Percentiles rank a stretch among this genome's conserved stretches.
These are phyloP conservation scores for Clarireedia monteithiana DNA, from an alignment of 2,329 filamentous ascomycete genomes.

Conservation along the genomic window DNA sequence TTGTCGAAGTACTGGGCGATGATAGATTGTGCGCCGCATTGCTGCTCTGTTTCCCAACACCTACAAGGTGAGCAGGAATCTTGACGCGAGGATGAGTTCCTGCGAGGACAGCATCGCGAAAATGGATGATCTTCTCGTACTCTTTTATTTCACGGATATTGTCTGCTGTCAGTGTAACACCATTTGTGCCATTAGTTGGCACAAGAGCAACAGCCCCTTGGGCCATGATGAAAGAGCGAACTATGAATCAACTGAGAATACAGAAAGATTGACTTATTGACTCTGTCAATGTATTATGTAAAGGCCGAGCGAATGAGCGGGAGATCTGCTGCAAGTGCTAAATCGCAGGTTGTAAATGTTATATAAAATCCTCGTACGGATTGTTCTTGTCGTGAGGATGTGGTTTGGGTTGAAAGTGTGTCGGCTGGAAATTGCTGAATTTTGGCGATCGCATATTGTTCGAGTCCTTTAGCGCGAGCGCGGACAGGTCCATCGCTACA, in stretches of 20 bases:
- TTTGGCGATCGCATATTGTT: not conserved
- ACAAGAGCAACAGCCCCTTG: conserved; percentile 32
- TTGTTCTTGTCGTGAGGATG: not conserved
- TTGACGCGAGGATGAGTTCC: conserved; percentile 64
- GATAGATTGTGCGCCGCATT: conserved; percentile 17
- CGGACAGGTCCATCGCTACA: too few species aligned
- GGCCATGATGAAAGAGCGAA: conserved; percentile 23
- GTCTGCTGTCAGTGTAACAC: conserved; percentile 34
- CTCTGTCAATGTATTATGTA: not conserved
- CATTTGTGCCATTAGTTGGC: conserved; percentile 24
- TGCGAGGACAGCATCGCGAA: conserved; percentile 74
- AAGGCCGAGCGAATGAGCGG: not conserved
- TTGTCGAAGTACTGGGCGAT: conserved; percentile 19
- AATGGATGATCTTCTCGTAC: conserved; percentile 72
- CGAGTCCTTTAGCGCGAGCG: not conserved
- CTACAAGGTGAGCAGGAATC: conserved; percentile 37
- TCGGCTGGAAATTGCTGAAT: not conserved
- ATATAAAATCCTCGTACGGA: not conserved
- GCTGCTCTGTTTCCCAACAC: conserved; percentile 23
- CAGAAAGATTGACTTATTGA: conserved; percentile 1
- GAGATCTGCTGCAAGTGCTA: not conserved
- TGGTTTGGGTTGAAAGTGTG: conserved; percentile 1
- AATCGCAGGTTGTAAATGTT: not conserved
- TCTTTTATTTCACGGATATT: conserved; percentile 54
- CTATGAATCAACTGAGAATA: conserved; percentile 15